Evolutionary conservation across 305 asterid genomes (phyloP).

Genomic region (Fraxinus nigra): DNA sequence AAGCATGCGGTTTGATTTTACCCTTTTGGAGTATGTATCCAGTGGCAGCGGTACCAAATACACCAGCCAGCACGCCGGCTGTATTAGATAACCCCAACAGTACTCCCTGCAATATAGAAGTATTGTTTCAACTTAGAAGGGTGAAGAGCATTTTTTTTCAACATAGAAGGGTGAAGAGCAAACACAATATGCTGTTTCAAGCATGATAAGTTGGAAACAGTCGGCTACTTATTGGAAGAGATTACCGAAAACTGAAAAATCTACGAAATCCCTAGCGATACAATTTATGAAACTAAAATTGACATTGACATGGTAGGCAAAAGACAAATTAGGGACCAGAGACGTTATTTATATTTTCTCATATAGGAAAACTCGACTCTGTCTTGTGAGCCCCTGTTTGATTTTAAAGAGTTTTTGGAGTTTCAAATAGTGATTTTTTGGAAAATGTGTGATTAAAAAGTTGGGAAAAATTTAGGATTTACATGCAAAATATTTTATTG

Average conservation of each 20-base stretch:
- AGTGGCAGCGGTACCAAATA: conserved; percentile 95
- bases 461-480: no score
- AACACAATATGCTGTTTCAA: not conserved
- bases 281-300: not conserved
- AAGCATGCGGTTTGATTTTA: conserved; percentile 26
- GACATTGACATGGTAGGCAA: not conserved
- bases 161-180: not conserved
- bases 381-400: not conserved
- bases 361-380: not conserved
- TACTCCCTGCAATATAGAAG: conserved; percentile 61
- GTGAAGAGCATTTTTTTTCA: not conserved
- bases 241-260: not conserved
- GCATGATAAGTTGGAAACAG: not conserved
- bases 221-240: not conserved
- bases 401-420: no score
- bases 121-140: not conserved
- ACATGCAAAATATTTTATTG: no score
- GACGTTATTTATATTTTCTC: not conserved
- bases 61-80: conserved; percentile 97
- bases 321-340: not conserved
- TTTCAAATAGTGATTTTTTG: no score
- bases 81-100: conserved; percentile 85
- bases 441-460: no score
- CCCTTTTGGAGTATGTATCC: conserved; percentile 97
- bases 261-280: not conserved